Evolutionary conservation across 1,284 basidiomycete genomes (phyloP), one percentile per base, ranked within the genome.

Genomic region (Inonotus obliquus): DNA sequence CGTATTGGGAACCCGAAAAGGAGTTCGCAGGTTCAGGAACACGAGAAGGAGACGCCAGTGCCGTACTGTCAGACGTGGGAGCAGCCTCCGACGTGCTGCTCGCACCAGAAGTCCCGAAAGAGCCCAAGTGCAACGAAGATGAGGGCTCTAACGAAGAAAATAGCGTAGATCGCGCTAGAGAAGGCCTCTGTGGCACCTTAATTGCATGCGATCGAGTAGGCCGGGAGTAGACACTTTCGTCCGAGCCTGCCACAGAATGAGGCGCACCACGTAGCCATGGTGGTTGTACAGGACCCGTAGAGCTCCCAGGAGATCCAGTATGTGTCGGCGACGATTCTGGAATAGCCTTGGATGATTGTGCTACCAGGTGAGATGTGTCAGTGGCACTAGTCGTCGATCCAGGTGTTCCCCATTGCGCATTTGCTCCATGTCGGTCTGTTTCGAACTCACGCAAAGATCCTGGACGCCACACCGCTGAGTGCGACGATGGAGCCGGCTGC

Each of bases 21-120:
- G 49, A 27, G 32, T 25, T 52, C 19, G 51, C 29, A 35, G 51
- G 51, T 52, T 35, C 51, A 52, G 51, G 51, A 52, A 52, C 51
- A 27, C 51, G 27, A 35, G 51, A 52, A 51, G 49, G 3, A 17
- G 51, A 25, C 51, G 51, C 51, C 51, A 14, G 14, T 27, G 29
- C 25, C 32, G 27, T 27, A 7, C 2, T 52, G 51, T 25, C 51
- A 52, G 51, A 35, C 51, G 51, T 52, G 51, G 51, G 51, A 52
- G 29, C 27, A 17, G 25, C 5, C 9, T n/a, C 27, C 13, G 51
- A 35, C 51, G 27, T 35, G 25, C 17, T 52, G 29, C 51, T 52
- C 25, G 51, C 21, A 27, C 51, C 51, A 52, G 51, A 52, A 52
- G 27, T 27, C 25, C 14, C 25, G 51, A 52, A 52, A 29, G 51